A percentile compares a stretch with the other conserved stretches of the same genome.
Evolutionary conservation across 306 rosid genomes (phyloP).

Genomic region (Spatholobus suberectus): DNA sequence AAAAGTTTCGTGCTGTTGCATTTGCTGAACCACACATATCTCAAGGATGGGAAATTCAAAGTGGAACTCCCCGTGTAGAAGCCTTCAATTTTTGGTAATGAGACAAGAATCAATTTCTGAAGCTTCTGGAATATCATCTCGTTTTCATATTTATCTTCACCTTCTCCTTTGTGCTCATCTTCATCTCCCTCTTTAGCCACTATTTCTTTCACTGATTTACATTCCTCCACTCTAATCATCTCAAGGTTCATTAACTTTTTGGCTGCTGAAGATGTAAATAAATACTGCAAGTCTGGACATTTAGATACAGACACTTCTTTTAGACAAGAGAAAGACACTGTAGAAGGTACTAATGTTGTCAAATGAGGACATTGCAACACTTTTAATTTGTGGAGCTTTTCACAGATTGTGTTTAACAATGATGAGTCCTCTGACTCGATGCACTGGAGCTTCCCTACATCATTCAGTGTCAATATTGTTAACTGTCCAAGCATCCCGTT

Average conservation of each 20-base stretch:
- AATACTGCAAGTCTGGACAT: no score
- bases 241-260: no score
- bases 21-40: background rate
- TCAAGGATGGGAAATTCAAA: slow-evolving; percentile 20
- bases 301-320: no score
- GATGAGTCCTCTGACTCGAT: background rate
- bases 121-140: background rate
- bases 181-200: background rate
- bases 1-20: background rate
- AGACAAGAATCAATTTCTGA: background rate
- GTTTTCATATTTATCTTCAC: background rate
- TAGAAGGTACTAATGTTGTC: background rate
- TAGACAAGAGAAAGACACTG: background rate
- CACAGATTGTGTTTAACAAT: background rate
- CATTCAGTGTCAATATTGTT: background rate
- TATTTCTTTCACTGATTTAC: background rate
- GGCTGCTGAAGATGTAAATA: no score
- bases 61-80: slow-evolving; percentile 32
- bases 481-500: background rate
- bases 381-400: background rate
- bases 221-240: no score
- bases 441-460: background rate
- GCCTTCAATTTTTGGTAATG: slow-evolving; percentile 4
- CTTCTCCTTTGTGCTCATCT: background rate
- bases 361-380: background rate